Evolutionary conservation across 169 alveolate species (phyloP), one percentile per base, ranked within the genome.

Genomic region (Plasmodium adleri): DNA sequence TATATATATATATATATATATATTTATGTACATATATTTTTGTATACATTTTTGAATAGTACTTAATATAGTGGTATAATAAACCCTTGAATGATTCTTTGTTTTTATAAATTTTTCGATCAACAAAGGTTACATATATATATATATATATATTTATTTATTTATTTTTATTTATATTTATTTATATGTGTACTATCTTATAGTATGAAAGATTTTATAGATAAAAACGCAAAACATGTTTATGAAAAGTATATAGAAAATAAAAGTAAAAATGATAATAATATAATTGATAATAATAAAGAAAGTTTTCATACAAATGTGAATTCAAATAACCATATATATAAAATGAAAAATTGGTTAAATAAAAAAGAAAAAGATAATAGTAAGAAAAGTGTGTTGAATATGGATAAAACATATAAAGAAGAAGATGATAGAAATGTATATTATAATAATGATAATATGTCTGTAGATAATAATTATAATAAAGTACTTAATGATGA

Each of bases 121-220:
- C 45, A 32, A 7, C 9, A 7, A 32, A 32, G 45, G 45, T 5
- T 20, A 32, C 45, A 4, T 32, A 3, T 32, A 32, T 32, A 32
- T 32, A 32, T 32, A 28, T 32, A 32, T 28, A 32, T 32, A 3
- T 32, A 4, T 32, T 5, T 32, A 4, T 32, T 5, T 32, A 32
- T 32, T 1, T 32, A 32, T 32, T 4, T 32, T 1, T 32, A 32
- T 32, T 0, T 32, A 4, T 32, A 32, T 32, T 3, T 32, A 32
- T 32, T 32, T 32, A 32, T 32, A 32, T 32, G 45, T 32, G 45
- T 32, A 32, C 45, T 32, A 32, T 32, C 45, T 4, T 32, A 32
- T 72, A 72, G 83, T 64, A 72, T 72, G 83, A 72, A 17, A 72
- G 59, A 72, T 20, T 64, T 49, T 8, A 32, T 72, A 10, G 83